phyloP scores from a whole-genome alignment of 129 eudicot genomes.

The Calendula officinalis region DNA sequence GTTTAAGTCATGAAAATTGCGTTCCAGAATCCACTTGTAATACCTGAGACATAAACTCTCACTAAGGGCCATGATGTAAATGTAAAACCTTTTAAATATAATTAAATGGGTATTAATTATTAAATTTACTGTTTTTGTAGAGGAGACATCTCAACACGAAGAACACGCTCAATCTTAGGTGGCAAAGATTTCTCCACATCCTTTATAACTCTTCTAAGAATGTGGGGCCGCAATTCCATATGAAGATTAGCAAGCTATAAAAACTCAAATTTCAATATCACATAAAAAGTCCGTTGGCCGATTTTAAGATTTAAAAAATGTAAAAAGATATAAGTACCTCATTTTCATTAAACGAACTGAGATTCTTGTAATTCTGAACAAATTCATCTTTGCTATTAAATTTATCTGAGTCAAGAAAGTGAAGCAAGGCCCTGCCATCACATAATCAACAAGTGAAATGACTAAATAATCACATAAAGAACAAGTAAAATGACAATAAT shows the following conservation, averaged over 20 bases:
- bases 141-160: conserved; percentile 99
- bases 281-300: background rate
- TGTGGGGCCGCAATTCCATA: conserved; percentile 96
- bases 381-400: conserved; percentile 89
- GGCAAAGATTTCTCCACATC: conserved; percentile 99
- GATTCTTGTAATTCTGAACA: conserved; percentile 94
- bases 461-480: conserved; percentile 7
- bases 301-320: background rate
- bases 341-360: conserved; percentile 83
- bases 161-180: conserved; percentile 96
- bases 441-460: background rate
- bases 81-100: conserved; percentile 2
- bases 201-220: conserved; percentile 92
- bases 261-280: background rate
- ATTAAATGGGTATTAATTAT: background rate
- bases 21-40: conserved; percentile 98
- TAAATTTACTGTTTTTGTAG: conserved; percentile 86
- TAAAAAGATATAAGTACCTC: conserved; percentile 48
- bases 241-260: conserved; percentile 95
- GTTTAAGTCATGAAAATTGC: conserved; percentile 95
- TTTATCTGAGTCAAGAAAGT: conserved; percentile 92
- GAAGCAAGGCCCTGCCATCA: conserved; percentile 89
- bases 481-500: conserved; percentile 10
- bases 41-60: conserved; percentile 46
- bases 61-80: background rate